phyloP scores from a whole-genome alignment of 257 asterid genomes.

The Salvia rosmarinus region DNA sequence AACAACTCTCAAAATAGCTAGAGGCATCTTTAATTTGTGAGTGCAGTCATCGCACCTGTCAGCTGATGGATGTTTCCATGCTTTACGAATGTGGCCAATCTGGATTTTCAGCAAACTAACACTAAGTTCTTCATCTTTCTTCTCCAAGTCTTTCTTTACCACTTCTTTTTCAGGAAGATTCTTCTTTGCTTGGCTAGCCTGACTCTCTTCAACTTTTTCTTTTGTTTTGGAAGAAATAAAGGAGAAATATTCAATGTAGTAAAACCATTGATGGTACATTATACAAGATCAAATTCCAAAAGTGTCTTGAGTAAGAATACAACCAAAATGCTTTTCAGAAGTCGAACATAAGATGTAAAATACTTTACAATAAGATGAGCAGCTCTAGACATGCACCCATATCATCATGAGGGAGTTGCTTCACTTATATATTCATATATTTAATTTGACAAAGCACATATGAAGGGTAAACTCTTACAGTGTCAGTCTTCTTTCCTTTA shows the following conservation, averaged over 20 bases:
- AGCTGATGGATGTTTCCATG: constrained; percentile 95
- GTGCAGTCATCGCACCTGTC: constrained; percentile 62
- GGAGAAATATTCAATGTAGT: constrained; percentile 27
- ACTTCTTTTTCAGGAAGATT: constrained; percentile 56
- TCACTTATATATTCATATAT: background rate
- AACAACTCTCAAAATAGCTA: background rate
- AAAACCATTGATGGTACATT: background rate
- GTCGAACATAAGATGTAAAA: background rate
- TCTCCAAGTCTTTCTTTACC: no score
- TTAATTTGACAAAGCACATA: background rate
- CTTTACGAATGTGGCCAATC: constrained; percentile 82
- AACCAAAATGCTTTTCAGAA: background rate
- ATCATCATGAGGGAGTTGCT: background rate
- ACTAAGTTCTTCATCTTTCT: constrained; percentile 64
- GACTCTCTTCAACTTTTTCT: constrained; percentile 61
- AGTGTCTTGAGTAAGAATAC: background rate
- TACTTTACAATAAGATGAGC: background rate
- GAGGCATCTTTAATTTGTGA: background rate
- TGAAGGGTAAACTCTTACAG: constrained; percentile 45
- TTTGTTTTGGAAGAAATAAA: constrained; percentile 32
- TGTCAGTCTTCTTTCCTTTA: constrained; percentile 54
- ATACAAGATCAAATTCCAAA: background rate
- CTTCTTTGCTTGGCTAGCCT: constrained; percentile 59
- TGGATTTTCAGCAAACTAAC: constrained; percentile 88
- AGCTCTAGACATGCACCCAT: background rate